Conservation (phyloP, 2,329 filamentous ascomycete species). For the Fusarium sp. region DNA sequence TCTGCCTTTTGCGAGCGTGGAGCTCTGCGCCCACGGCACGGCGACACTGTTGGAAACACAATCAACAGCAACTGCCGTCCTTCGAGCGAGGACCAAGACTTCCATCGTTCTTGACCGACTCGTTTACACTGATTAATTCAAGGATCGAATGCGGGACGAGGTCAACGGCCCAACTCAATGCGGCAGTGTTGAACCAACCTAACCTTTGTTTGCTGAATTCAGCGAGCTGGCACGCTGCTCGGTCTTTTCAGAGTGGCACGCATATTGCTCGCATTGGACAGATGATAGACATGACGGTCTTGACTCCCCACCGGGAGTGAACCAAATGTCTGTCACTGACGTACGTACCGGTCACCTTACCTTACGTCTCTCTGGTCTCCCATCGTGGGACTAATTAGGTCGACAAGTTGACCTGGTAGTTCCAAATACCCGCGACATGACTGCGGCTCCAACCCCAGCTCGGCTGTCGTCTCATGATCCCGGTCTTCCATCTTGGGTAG, state of each 20-base stretch:
- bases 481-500: slow-evolving; percentile 39
- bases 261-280: slow-evolving; percentile 30
- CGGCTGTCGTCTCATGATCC: slow-evolving; percentile 43
- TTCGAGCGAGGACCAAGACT: slow-evolving; percentile 28
- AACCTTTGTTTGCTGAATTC: slow-evolving; percentile 2
- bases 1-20: slow-evolving; percentile 25
- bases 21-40: slow-evolving; percentile 25
- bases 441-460: slow-evolving; percentile 42
- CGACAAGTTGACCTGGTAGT: slow-evolving; percentile 31
- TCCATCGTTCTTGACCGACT: slow-evolving; percentile 5
- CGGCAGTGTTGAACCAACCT: slow-evolving; percentile 1
- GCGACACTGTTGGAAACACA: slow-evolving; percentile 14
- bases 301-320: slow-evolving; percentile 36
- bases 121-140: background rate
- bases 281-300: slow-evolving; percentile 32
- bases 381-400: slow-evolving; percentile 32
- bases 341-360: slow-evolving; percentile 38
- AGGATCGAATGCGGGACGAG: slow-evolving; percentile 5
- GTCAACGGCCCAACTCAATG: background rate
- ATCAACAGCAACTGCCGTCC: slow-evolving; percentile 22
- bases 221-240: slow-evolving; percentile 9
- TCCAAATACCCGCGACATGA: slow-evolving; percentile 35
- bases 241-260: slow-evolving; percentile 27
- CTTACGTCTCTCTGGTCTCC: slow-evolving; percentile 32
- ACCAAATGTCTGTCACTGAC: slow-evolving; percentile 34